Evolutionary conservation across 1,284 basidiomycete genomes (phyloP).

Genomic region (Rhodotorula sp.): DNA sequence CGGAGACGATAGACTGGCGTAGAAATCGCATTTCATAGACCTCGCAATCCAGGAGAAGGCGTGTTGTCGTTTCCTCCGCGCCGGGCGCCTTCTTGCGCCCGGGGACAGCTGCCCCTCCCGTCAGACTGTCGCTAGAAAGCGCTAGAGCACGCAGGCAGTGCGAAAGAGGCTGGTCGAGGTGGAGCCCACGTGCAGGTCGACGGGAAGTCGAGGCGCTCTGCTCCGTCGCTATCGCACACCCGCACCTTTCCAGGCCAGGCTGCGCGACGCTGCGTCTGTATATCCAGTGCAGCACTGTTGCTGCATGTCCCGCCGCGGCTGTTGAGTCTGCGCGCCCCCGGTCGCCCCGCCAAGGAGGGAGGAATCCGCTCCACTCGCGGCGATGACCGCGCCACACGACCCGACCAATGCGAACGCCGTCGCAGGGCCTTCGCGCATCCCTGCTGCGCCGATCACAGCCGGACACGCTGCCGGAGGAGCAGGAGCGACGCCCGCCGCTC

Average conservation of each 20-base stretch:
- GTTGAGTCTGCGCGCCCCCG: not conserved
- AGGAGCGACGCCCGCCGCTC: not conserved
- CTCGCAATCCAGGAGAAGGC: not conserved
- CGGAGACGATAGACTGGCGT: no score
- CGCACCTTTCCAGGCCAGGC: not conserved
- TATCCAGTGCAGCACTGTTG: no score
- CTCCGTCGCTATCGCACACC: no score
- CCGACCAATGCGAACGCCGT: constrained; percentile 37
- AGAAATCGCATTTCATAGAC: not conserved
- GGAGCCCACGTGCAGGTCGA: not conserved
- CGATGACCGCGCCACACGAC: constrained; percentile 6
- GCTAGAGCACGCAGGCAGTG: not conserved
- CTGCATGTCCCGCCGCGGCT: not conserved
- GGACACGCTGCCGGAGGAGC: not conserved
- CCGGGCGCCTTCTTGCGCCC: no score
- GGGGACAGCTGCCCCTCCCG: no score
- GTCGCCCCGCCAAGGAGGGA: not conserved
- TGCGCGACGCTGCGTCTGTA: no score
- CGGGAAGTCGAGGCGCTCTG: not conserved
- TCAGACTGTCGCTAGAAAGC: no score
- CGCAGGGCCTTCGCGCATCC: constrained; percentile 20
- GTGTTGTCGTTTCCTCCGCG: no score
- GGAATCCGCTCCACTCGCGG: not conserved
- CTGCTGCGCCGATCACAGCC: no score
- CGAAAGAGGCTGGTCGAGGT: not conserved